A percentile compares a stretch with the other conserved stretches of the same genome.
These are phyloP conservation scores for Thinopyrum elongatum DNA, from an alignment of 176 grass and related monocot genomes.

Conservation along the genomic window DNA sequence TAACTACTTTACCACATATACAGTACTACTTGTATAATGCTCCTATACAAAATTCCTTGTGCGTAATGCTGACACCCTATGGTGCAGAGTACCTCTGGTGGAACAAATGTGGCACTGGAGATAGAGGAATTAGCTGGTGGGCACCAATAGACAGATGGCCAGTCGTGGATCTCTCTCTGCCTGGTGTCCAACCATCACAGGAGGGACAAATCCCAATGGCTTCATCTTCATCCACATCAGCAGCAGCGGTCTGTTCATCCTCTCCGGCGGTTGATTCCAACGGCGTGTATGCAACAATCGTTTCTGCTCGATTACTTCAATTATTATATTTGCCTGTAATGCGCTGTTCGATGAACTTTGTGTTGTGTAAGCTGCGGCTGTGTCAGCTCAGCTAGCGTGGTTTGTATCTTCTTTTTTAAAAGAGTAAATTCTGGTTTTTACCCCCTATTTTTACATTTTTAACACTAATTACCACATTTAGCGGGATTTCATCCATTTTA, in stretches of 20 bases:
- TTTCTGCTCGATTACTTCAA: background rate
- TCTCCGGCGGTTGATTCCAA: background rate
- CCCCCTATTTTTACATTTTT: too few species aligned
- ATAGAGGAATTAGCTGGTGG: background rate
- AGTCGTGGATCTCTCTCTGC: background rate
- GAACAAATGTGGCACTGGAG: background rate
- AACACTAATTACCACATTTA: too few species aligned
- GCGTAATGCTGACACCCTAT: background rate
- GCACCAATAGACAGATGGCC: background rate
- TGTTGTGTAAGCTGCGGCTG: too few species aligned
- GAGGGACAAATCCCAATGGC: background rate
- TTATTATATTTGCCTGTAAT: background rate
- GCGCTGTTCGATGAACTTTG: too few species aligned
- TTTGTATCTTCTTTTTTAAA: too few species aligned
- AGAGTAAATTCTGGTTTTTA: too few species aligned
- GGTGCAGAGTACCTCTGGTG: background rate
- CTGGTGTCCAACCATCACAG: background rate
- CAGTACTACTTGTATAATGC: too few species aligned
- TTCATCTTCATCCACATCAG: background rate
- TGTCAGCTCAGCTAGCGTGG: too few species aligned
- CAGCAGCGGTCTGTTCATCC: background rate
- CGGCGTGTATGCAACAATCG: background rate
- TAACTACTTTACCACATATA: background rate
- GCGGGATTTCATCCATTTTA: too few species aligned
- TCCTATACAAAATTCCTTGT: background rate